phyloP scores from a whole-genome alignment of 345 rosid genomes.

The Sisymbrium altissimum region DNA sequence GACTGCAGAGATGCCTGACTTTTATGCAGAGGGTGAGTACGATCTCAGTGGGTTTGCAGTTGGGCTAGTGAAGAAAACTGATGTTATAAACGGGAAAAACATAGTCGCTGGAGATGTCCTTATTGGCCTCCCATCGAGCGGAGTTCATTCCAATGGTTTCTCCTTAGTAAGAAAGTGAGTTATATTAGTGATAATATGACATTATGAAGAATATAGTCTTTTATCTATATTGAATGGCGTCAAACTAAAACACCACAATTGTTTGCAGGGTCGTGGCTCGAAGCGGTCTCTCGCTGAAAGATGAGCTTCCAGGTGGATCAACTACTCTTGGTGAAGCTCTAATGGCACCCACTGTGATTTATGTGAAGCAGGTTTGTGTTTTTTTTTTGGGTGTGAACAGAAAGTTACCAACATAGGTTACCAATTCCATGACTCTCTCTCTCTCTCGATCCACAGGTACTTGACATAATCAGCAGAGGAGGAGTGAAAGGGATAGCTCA shows the following conservation, averaged over 20 bases:
- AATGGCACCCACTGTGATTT: constrained; percentile 90
- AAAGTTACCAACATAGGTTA: background rate
- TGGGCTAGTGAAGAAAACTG: constrained; percentile 73
- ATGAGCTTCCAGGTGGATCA: constrained; percentile 67
- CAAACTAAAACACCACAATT: background rate
- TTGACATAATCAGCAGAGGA: constrained; percentile 70
- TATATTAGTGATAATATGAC: background rate
- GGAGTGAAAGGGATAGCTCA: constrained; percentile 92
- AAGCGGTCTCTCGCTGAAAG: constrained; percentile 61
- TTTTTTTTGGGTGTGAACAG: background rate
- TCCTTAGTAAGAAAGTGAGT: constrained; percentile 80
- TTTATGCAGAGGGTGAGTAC: constrained; percentile 79
- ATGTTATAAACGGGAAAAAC: constrained; percentile 78
- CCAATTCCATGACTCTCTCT: background rate
- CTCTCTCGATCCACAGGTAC: constrained; percentile 41
- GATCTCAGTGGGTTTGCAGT: constrained; percentile 96
- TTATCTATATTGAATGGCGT: background rate
- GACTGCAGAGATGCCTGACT: constrained; percentile 98
- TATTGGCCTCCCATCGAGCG: constrained; percentile 89
- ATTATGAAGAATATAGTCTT: background rate
- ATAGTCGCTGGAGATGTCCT: constrained; percentile 76
- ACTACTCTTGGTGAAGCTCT: constrained; percentile 71
- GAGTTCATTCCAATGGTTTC: constrained; percentile 95
- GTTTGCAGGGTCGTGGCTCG: constrained; percentile 59
- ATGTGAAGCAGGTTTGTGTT: constrained; percentile 73